Conservation (phyloP, 805 yeast genomes). For the Hanseniaspora vineae region DNA sequence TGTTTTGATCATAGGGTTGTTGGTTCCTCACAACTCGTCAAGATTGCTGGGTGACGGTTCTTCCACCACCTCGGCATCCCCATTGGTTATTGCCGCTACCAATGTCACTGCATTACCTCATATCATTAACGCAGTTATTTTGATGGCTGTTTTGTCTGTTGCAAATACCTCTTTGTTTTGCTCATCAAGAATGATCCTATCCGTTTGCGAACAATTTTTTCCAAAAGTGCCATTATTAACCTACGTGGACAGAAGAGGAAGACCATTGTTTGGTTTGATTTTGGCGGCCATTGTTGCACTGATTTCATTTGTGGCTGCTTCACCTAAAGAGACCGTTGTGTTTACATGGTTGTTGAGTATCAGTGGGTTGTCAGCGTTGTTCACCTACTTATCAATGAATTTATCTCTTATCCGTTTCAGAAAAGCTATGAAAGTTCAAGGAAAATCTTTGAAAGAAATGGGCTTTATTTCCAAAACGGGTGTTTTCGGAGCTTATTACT, state of each 20-base stretch:
- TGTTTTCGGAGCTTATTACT: conserved; percentile 39
- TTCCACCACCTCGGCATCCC: conserved; percentile 32
- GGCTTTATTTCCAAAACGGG: conserved; percentile 43
- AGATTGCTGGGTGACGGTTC: conserved; percentile 28
- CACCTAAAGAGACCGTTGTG: conserved; percentile 40
- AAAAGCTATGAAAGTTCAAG: conserved; percentile 42
- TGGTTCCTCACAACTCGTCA: conserved; percentile 38
- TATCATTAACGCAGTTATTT: conserved; percentile 61
- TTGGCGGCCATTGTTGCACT: conserved; percentile 43
- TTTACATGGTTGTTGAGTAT: conserved; percentile 55
- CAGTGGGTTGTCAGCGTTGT: conserved; percentile 46
- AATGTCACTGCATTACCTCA: conserved; percentile 57
- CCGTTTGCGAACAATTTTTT: conserved; percentile 40
- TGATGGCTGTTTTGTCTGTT: conserved; percentile 61
- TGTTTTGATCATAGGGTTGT: conserved; percentile 41
- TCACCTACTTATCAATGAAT: conserved; percentile 51
- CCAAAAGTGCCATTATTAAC: conserved; percentile 31
- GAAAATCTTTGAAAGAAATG: conserved; percentile 35
- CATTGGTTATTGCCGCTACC: conserved; percentile 32
- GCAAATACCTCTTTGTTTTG: conserved; percentile 67
- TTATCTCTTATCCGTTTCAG: conserved; percentile 46
- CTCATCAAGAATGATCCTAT: conserved; percentile 57
- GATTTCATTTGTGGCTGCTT: conserved; percentile 54
- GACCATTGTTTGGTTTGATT: conserved; percentile 45
- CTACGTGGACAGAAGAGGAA: conserved; percentile 43